phyloP scores from a whole-genome alignment of 192 early-diverging fungal genomes.

The Dissophora ornata region DNA sequence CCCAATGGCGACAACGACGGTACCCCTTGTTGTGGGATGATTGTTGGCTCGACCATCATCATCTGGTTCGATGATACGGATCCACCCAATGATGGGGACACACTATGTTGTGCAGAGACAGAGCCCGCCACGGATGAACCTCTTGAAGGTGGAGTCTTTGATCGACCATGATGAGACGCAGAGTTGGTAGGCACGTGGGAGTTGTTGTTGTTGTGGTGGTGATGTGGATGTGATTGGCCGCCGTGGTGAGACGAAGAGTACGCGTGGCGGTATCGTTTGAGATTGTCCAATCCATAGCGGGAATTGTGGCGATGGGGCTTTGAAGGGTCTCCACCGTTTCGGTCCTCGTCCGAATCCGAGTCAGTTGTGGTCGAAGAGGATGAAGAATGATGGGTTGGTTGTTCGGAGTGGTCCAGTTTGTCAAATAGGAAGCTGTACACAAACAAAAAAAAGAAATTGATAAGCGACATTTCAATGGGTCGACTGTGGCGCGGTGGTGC shows the following conservation, averaged over 20 bases:
- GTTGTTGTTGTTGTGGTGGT: too few species aligned
- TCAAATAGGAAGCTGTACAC: slow-evolving; percentile 51
- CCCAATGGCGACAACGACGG: not conserved
- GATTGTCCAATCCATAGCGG: slow-evolving; percentile 9
- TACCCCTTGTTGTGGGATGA: too few species aligned
- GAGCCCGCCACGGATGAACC: slow-evolving; percentile 21
- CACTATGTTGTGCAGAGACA: too few species aligned
- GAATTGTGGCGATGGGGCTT: slow-evolving; percentile 10
- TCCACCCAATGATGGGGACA: slow-evolving; percentile 6
- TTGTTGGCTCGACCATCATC: too few species aligned
- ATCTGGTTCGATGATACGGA: too few species aligned
- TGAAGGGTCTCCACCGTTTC: slow-evolving; percentile 8
- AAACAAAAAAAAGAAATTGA: not conserved
- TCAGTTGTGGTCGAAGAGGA: slow-evolving; percentile 28
- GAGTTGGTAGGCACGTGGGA: slow-evolving; percentile 4
- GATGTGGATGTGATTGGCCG: not conserved
- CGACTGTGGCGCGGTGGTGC: not conserved
- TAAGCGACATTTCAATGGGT: too few species aligned
- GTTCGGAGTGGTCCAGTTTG: slow-evolving; percentile 38
- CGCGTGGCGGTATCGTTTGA: slow-evolving; percentile 19
- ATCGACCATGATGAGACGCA: not conserved
- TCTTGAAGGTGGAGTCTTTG: slow-evolving; percentile 36
- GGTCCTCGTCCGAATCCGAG: slow-evolving; percentile 26
- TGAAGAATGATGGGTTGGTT: slow-evolving; percentile 8
- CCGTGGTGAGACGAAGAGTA: not conserved